These are phyloP conservation scores for Rosa hybrid DNA, from an alignment of 331 rosid species.

Conservation along the genomic window DNA sequence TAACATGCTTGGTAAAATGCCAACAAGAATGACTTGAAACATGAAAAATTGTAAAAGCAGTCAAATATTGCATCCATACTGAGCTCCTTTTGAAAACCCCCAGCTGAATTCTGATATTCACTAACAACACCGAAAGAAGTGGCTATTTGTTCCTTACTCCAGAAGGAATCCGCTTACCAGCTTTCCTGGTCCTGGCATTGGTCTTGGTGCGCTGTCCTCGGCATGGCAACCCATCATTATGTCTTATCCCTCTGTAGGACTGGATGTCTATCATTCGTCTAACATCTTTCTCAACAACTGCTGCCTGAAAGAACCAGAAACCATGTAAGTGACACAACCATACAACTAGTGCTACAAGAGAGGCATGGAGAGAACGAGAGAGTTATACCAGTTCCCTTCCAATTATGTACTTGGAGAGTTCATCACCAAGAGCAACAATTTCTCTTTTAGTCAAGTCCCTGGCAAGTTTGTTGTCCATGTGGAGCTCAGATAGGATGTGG, in stretches of 20 bases:
- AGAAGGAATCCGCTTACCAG: conserved; percentile 23
- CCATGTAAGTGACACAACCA: not conserved
- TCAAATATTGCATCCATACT: not conserved
- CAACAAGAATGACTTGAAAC: conserved; percentile 9
- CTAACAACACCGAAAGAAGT: not conserved
- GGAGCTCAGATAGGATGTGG: conserved; percentile 65
- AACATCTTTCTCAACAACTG: conserved; percentile 54
- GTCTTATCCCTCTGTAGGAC: conserved; percentile 78
- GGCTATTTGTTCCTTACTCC: conserved; percentile 27
- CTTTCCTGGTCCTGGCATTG: conserved; percentile 72
- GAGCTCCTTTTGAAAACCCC: not conserved
- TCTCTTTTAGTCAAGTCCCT: conserved; percentile 79
- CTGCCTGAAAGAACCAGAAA: conserved; percentile 38
- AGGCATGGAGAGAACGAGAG: conserved; percentile 7
- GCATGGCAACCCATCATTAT: conserved; percentile 64
- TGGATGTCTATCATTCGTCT: conserved; percentile 54
- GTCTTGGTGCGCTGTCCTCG: conserved; percentile 86
- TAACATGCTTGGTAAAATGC: not conserved
- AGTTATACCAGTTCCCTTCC: conserved; percentile 72
- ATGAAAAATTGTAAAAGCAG: not conserved
- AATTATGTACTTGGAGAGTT: conserved; percentile 60
- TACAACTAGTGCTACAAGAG: not conserved
- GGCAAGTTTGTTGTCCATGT: conserved; percentile 64
- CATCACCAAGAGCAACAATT: conserved; percentile 53
- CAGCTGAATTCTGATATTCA: not conserved